Conservation (phyloP, 495 filamentous ascomycete genomes). For the Hypoxylon crocopeplum region DNA sequence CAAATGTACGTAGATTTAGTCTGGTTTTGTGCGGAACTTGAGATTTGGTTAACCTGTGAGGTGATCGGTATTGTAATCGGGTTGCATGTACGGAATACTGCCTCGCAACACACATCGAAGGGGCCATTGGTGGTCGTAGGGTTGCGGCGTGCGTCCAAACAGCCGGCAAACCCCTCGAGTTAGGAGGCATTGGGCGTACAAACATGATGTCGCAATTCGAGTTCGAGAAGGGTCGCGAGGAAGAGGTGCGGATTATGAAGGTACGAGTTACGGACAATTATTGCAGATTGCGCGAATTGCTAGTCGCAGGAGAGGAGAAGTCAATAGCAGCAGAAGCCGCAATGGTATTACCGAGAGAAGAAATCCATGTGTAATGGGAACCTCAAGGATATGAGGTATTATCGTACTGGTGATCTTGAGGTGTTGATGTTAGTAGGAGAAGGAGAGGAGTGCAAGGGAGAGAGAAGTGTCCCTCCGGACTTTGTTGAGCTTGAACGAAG, state of each 20-base stretch:
- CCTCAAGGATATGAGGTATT: constrained; percentile 22
- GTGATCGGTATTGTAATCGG: constrained; percentile 14
- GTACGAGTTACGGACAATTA: neutral
- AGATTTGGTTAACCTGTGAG: neutral
- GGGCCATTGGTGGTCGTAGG: constrained; percentile 8
- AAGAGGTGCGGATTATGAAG: constrained; percentile 9
- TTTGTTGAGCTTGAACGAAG: constrained; percentile 11
- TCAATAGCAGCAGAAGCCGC: constrained; percentile 34
- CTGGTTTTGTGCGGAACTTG: constrained; percentile 1
- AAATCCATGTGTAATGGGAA: constrained; percentile 26
- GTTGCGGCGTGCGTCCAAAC: neutral
- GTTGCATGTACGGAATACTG: constrained; percentile 20
- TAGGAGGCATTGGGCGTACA: constrained; percentile 22
- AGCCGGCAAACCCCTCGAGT: constrained; percentile 1
- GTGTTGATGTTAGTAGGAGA: neutral
- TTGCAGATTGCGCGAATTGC: constrained; percentile 26
- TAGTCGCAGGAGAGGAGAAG: constrained; percentile 6
- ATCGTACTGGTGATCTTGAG: no score
- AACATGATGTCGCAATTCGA: constrained; percentile 26
- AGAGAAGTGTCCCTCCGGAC: neutral
- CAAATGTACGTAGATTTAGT: constrained; percentile 28
- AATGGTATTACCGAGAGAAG: constrained; percentile 27
- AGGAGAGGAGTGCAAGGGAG: neutral
- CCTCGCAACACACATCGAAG: constrained; percentile 16
- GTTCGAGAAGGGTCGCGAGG: neutral